phyloP scores from a whole-genome alignment of 2,329 filamentous ascomycete species.

The Pestalotiopsis sp. region DNA sequence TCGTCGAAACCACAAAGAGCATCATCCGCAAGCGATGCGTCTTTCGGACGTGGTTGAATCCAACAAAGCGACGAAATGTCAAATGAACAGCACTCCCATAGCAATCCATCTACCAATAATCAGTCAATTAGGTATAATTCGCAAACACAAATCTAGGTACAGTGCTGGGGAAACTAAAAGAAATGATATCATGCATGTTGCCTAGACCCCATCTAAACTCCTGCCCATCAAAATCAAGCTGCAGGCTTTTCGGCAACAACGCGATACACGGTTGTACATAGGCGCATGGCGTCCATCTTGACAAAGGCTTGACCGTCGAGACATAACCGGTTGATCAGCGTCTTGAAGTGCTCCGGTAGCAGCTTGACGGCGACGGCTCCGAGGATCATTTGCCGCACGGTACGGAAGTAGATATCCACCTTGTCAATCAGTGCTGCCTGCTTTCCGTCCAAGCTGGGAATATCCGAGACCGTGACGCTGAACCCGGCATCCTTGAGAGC shows the following conservation, averaged over 20 bases:
- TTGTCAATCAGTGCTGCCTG: constrained; percentile 57
- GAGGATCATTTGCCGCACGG: constrained; percentile 50
- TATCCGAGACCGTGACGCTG: constrained; percentile 48
- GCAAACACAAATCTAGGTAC: not conserved
- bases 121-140: not conserved
- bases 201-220: constrained; percentile 2
- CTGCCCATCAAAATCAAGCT: constrained; percentile 9
- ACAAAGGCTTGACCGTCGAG: constrained; percentile 57
- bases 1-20: not conserved
- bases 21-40: not conserved
- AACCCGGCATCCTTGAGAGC: constrained; percentile 51
- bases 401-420: constrained; percentile 56
- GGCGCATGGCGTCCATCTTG: constrained; percentile 56
- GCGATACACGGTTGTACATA: constrained; percentile 55
- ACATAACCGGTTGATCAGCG: constrained; percentile 54
- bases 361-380: constrained; percentile 48
- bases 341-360: constrained; percentile 54
- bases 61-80: not conserved
- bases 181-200: not conserved
- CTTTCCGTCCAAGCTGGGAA: constrained; percentile 52
- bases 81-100: not conserved
- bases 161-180: not conserved
- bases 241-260: constrained; percentile 51
- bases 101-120: not conserved
- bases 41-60: not conserved